Evolutionary conservation across 2,329 filamentous ascomycete species (phyloP).

Genomic region (Microdochium trichocladiopsis): DNA sequence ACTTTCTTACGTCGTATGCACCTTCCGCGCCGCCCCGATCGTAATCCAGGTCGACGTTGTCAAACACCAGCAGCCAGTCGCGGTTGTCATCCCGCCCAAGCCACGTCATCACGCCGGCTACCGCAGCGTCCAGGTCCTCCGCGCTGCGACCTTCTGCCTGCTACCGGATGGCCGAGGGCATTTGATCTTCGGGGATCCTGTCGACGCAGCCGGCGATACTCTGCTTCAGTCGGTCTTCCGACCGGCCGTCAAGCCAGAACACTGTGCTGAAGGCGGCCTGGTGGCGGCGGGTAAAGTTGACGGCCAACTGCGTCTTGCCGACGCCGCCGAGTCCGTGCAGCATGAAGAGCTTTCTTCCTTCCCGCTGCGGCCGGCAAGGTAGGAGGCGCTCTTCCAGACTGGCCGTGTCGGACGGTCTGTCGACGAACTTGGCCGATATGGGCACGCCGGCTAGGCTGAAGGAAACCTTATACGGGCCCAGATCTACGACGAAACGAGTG

Average conservation of each 20-base stretch:
- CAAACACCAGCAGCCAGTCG: slow-evolving; percentile 29
- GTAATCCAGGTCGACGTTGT: slow-evolving; percentile 25
- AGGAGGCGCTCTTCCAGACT: slow-evolving; percentile 11
- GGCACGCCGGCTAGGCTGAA: not conserved
- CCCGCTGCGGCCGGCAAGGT: not conserved
- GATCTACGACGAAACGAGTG: slow-evolving; percentile 4
- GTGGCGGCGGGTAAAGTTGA: slow-evolving; percentile 8
- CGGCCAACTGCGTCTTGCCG: not conserved
- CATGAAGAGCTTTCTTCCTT: not conserved
- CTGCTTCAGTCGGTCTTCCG: slow-evolving; percentile 19
- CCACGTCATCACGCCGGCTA: slow-evolving; percentile 27
- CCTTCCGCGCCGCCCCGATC: slow-evolving; percentile 7
- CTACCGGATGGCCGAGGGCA: slow-evolving; percentile 20
- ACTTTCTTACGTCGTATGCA: slow-evolving; percentile 13
- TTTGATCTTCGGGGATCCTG: slow-evolving; percentile 13
- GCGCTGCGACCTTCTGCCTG: slow-evolving; percentile 11
- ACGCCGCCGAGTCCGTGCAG: not conserved
- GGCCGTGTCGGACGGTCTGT: slow-evolving; percentile 12
- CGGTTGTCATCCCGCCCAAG: slow-evolving; percentile 24
- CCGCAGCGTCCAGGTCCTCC: slow-evolving; percentile 13
- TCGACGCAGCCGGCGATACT: slow-evolving; percentile 18
- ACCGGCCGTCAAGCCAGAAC: slow-evolving; percentile 33
- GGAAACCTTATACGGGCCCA: slow-evolving; percentile 5
- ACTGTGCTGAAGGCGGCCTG: slow-evolving; percentile 24
- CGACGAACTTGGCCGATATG: not conserved